Evolutionary conservation across 495 filamentous ascomycete genomes (phyloP).

Genomic region (Viridothelium virens): DNA sequence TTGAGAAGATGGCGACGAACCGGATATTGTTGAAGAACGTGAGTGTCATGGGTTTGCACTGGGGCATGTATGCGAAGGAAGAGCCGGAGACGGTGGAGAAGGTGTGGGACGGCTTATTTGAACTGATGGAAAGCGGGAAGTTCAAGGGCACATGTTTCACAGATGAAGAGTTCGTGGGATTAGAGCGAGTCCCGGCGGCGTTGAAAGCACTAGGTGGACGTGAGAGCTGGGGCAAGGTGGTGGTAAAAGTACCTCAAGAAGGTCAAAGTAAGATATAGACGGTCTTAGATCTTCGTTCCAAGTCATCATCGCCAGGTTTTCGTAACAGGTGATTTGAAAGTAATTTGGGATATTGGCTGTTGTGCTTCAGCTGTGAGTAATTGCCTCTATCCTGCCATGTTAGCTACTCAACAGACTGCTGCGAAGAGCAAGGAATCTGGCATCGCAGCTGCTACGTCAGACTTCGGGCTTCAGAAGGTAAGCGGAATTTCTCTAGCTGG

Average conservation of each 20-base stretch:
- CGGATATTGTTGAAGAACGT: conserved; percentile 92
- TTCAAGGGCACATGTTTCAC: conserved; percentile 75
- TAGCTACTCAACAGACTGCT: too few species aligned
- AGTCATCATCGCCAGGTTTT: too few species aligned
- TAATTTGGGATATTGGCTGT: too few species aligned
- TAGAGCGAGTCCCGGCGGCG: conserved; percentile 71
- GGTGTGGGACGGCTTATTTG: conserved; percentile 78
- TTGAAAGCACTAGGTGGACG: conserved; percentile 67
- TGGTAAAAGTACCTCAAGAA: conserved; percentile 75
- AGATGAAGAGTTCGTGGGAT: conserved; percentile 70
- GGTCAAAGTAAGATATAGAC: conserved; percentile 46
- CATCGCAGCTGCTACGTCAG: too few species aligned
- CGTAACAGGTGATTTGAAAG: too few species aligned
- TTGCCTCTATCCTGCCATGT: too few species aligned
- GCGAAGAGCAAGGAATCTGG: too few species aligned
- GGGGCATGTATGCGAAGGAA: conserved; percentile 71
- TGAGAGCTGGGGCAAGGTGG: conserved; percentile 94
- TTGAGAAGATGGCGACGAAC: conserved; percentile 90
- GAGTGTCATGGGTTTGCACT: conserved; percentile 79
- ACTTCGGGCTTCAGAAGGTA: too few species aligned
- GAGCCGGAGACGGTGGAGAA: conserved; percentile 61
- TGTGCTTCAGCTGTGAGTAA: too few species aligned
- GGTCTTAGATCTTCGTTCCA: too few species aligned
- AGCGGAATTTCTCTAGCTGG: too few species aligned
- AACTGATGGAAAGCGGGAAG: conserved; percentile 67